Conservation (phyloP, 1,139 yeast genomes). For the Kluyveromyces sp. region DNA sequence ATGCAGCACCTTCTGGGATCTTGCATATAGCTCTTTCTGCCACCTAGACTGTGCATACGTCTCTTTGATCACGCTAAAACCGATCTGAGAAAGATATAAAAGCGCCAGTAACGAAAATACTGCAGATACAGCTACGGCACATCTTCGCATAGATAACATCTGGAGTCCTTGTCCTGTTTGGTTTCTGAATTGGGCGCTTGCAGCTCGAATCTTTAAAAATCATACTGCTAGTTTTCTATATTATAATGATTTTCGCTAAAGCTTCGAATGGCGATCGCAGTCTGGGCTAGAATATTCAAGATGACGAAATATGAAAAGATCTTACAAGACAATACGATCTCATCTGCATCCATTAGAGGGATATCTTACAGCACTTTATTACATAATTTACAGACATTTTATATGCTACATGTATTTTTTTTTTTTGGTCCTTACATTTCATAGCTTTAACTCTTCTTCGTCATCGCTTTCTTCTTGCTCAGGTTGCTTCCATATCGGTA, state of each 20-base stretch:
- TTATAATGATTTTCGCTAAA: too few species aligned
- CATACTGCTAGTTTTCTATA: too few species aligned
- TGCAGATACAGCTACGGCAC: too few species aligned
- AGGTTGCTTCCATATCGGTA: constrained; percentile 33
- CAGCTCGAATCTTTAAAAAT: too few species aligned
- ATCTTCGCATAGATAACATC: too few species aligned
- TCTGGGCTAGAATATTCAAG: too few species aligned
- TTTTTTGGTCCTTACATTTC: neutral
- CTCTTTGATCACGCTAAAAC: neutral
- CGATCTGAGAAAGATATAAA: neutral
- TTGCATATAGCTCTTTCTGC: constrained; percentile 2
- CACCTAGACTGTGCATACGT: neutral
- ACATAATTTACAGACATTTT: neutral
- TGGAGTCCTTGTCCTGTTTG: too few species aligned
- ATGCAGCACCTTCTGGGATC: constrained; percentile 6
- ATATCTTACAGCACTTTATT: neutral
- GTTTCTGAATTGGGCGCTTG: too few species aligned
- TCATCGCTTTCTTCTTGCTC: neutral
- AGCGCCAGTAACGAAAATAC: neutral
- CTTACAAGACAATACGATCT: too few species aligned
- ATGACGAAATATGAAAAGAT: too few species aligned
- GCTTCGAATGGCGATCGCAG: too few species aligned
- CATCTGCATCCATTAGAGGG: neutral
- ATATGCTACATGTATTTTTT: neutral
- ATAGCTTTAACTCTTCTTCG: constrained; percentile 7